phyloP scores from a whole-genome alignment of 176 grass and related monocot genomes.

The Hordeum vulgare region DNA sequence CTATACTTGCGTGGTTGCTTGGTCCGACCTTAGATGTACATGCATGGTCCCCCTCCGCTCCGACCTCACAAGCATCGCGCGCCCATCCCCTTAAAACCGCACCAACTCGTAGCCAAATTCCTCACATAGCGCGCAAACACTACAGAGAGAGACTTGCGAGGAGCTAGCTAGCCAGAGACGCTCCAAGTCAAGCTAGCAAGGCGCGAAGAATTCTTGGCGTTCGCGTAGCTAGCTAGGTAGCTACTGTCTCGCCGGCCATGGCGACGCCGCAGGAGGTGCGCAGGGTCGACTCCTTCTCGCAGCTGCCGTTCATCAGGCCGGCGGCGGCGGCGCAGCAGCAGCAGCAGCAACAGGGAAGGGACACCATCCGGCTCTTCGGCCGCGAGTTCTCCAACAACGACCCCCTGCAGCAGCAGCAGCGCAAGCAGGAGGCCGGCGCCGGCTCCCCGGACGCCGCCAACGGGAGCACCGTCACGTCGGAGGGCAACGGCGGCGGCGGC shows the following conservation, averaged over 20 bases:
- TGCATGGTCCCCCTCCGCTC: not conserved
- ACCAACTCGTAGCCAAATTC: slow-evolving; percentile 47
- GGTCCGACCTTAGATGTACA: too few relatives aligned
- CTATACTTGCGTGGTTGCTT: not conserved
- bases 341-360: not conserved
- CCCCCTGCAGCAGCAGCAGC: not conserved
- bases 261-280: slow-evolving; percentile 43
- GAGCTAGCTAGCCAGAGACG: not conserved
- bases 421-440: not conserved
- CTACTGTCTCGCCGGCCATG: slow-evolving; percentile 23
- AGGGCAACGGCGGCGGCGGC: not conserved
- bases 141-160: not conserved
- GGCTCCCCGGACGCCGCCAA: slow-evolving; percentile 23
- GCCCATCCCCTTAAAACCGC: slow-evolving; percentile 48
- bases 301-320: slow-evolving; percentile 71
- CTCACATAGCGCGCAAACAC: not conserved
- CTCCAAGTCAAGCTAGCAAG: not conserved
- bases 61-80: slow-evolving; percentile 10
- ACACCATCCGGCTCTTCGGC: slow-evolving; percentile 86
- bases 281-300: slow-evolving; percentile 79
- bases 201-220: not conserved
- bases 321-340: not conserved
- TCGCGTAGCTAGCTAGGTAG: not conserved
- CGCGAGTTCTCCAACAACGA: slow-evolving; percentile 61
- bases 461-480: slow-evolving; percentile 25